phyloP scores from a whole-genome alignment of 257 asterid species.

The Fraxinus pennsylvanica region DNA sequence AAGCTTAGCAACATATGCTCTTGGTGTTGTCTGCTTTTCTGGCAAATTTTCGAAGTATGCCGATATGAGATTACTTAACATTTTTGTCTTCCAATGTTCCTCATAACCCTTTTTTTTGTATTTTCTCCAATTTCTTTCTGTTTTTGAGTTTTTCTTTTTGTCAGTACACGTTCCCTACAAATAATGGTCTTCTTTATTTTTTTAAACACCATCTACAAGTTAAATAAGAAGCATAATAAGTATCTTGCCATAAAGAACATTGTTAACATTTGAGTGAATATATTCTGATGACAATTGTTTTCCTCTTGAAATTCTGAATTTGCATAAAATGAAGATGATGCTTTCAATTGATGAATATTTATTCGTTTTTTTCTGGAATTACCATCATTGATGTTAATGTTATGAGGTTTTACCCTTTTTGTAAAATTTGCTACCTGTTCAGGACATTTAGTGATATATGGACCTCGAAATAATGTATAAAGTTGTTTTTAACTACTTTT shows the following conservation, averaged over 20 bases:
- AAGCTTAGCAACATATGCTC: not conserved
- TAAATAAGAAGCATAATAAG: constrained; percentile 11
- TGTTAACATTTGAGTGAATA: not conserved
- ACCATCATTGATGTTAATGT: not conserved
- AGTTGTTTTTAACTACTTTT: not conserved
- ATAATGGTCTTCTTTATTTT: not conserved
- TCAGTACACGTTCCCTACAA: not conserved
- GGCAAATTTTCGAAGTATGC: not conserved
- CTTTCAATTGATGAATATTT: not conserved
- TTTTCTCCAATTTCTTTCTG: not conserved
- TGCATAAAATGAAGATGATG: not conserved
- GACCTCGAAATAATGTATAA: not conserved
- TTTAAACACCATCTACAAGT: not conserved
- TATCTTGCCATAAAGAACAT: constrained; percentile 7
- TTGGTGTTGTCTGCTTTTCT: not conserved
- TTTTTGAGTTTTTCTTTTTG: not conserved
- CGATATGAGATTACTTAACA: not conserved
- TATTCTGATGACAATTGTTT: constrained; percentile 3
- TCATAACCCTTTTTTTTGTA: not conserved
- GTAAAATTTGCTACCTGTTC: not conserved
- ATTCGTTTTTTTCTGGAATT: not conserved
- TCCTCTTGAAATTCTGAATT: not conserved
- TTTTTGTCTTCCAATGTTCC: not conserved
- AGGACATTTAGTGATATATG: not conserved
- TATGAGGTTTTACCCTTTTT: not conserved